A percentile compares a stretch with the other conserved stretches of the same genome.
phyloP scores from a whole-genome alignment of 208 protist genomes.

The Leishmania martiniquensis region DNA sequence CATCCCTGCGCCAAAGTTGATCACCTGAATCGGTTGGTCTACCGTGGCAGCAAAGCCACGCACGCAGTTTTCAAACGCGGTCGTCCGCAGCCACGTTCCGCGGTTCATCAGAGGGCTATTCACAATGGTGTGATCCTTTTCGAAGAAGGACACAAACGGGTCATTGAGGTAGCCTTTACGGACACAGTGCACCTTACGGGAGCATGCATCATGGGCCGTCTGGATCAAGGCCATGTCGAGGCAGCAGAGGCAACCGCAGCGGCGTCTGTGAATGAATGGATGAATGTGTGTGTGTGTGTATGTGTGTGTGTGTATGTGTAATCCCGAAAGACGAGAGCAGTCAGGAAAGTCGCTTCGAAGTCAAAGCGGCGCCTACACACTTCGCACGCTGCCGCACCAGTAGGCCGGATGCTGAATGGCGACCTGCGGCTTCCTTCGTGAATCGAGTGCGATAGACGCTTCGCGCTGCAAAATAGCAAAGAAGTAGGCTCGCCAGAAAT shows the following conservation, averaged over 20 bases:
- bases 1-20: conserved; percentile 87
- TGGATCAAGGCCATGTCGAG: conserved; percentile 79
- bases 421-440: background rate
- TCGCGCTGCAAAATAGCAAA: background rate
- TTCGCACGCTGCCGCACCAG: background rate
- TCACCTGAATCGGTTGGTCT: conserved; percentile 75
- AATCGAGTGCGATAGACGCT: background rate
- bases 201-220: conserved; percentile 89
- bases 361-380: background rate
- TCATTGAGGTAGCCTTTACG: conserved; percentile 86
- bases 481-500: background rate
- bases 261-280: background rate
- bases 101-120: conserved; percentile 94
- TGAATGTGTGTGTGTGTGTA: background rate
- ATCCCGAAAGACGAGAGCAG: background rate
- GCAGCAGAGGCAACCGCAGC: background rate
- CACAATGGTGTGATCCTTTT: conserved; percentile 82
- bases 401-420: background rate
- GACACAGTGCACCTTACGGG: conserved; percentile 89
- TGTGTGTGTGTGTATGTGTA: background rate
- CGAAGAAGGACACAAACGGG: conserved; percentile 82
- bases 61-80: conserved; percentile 81
- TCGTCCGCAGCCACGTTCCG: conserved; percentile 88
- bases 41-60: conserved; percentile 47
- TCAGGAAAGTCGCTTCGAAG: background rate